phyloP scores from a whole-genome alignment of 768 basidiomycete genomes.

The Russula foetens region DNA sequence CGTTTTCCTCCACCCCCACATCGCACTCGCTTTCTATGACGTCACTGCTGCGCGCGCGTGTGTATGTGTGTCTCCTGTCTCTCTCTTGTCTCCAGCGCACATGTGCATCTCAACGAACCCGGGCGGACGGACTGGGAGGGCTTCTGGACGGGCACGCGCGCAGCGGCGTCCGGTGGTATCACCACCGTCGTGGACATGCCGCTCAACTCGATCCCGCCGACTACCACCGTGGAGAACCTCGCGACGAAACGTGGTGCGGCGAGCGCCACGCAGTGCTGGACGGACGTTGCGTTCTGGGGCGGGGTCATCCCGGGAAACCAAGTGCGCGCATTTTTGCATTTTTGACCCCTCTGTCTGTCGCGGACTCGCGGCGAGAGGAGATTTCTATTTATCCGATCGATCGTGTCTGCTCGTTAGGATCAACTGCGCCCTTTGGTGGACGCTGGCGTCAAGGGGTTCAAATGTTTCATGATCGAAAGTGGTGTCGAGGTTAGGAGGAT shows the following conservation, averaged over 20 bases:
- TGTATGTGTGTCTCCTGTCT: too few species aligned
- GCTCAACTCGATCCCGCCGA: conserved; percentile 93
- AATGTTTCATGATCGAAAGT: conserved; percentile 93
- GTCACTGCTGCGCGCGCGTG: too few species aligned
- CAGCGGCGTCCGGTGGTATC: conserved; percentile 90
- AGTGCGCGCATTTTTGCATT: too few species aligned
- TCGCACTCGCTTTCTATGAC: too few species aligned
- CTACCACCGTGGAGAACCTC: conserved; percentile 76
- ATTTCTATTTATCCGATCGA: not conserved
- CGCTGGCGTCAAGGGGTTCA: conserved; percentile 89
- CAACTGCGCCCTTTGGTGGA: conserved; percentile 69
- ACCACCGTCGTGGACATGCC: conserved; percentile 98
- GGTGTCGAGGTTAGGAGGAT: conserved; percentile 70
- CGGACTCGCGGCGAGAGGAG: not conserved
- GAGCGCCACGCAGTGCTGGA: conserved; percentile 52
- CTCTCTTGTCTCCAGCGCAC: conserved; percentile 55
- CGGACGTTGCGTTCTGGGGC: conserved; percentile 90
- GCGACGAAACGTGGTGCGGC: conserved; percentile 65
- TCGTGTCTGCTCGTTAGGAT: conserved; percentile 32
- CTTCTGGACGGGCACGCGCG: conserved; percentile 83
- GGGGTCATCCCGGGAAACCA: conserved; percentile 91
- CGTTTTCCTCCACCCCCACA: not conserved
- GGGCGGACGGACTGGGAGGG: conserved; percentile 94
- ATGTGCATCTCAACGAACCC: conserved; percentile 92
- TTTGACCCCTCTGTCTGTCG: too few species aligned